Evolutionary conservation across 2,329 filamentous ascomycete genomes (phyloP), one percentile per base, ranked within the genome.

Genomic region (Pyricularia grisea): DNA sequence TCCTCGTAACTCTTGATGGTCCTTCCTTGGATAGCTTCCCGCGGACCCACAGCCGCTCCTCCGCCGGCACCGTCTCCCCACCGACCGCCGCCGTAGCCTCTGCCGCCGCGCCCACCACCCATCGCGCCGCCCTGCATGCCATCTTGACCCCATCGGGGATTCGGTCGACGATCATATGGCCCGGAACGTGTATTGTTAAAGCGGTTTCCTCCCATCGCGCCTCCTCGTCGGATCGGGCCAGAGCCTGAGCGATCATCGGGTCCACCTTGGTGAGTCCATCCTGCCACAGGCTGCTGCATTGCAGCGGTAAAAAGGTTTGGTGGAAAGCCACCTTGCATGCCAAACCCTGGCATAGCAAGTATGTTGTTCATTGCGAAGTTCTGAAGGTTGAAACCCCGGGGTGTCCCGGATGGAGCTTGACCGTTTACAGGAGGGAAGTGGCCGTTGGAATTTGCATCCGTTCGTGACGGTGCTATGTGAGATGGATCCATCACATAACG

Each of bases 1-100:
- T 99, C 95, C 79, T 99, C 96, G 77, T 99, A 99, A 78, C 93
- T 97, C 85, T 97, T 97, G 72, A 99, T 81, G 71, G 92, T 97
- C 69, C 95, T 88, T 5, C 95, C 95, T 73, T 96, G 92, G 0
- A 97, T 93, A 12, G 95, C 94, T 79, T 98, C 94, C 25, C 92
- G 87, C 25, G 95, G 94, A 0, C 93, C 94, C 70, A 94, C 90
- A 2, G 91, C 89, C 42, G 90, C 88, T 28, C 87, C 90, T 58
- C 91, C 90, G 66, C 92, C 91, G 2, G 83, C 83, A 30, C 90
- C 90, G 72, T 93, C 91, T 61, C 90, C 90, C 86, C 90, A 92
- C 72, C 88, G 84, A 42, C 87, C 87, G 71, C 80, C 78, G 72
- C 81, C 73, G 71, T 74, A 72, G 31, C 73, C 72, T 69, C 85